phyloP scores from a whole-genome alignment of 176 grass and related monocot genomes.

The Saccharum officinarum region DNA sequence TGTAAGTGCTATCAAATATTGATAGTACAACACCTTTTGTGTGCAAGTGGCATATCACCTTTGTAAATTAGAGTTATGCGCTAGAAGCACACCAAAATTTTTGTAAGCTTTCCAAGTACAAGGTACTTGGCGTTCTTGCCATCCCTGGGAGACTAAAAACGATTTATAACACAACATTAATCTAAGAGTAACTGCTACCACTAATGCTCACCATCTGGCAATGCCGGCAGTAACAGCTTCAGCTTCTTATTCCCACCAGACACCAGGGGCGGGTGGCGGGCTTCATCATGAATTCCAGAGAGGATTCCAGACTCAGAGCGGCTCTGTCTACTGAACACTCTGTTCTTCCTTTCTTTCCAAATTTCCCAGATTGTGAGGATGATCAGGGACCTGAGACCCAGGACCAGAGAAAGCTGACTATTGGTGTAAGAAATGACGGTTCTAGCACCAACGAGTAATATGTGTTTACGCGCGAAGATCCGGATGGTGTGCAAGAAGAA shows the following conservation, averaged over 20 bases:
- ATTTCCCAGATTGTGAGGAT: not conserved
- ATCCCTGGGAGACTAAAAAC: not conserved
- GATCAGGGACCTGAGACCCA: not conserved
- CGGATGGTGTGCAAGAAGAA: too few relatives aligned
- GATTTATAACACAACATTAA: not conserved
- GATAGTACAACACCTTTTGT: not conserved
- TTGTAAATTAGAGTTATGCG: not conserved
- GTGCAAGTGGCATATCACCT: slow-evolving; percentile 23
- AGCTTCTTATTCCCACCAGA: not conserved
- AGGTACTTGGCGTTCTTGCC: not conserved
- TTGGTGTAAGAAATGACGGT: too few relatives aligned
- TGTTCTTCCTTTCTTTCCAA: not conserved
- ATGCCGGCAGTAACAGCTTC: not conserved
- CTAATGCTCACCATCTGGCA: not conserved
- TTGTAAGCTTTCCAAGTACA: not conserved
- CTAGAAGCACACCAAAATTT: not conserved
- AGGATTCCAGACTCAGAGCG: not conserved
- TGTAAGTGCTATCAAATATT: slow-evolving; percentile 24
- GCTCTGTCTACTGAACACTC: not conserved
- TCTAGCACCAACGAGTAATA: too few relatives aligned
- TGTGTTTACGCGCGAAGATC: too few relatives aligned
- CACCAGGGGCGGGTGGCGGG: not conserved
- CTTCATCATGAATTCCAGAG: not conserved
- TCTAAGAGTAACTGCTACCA: not conserved
- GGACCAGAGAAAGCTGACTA: not conserved